Base-by-base conservation (phyloP, 2,329 filamentous ascomycete species). In the Fusarium udum region DNA sequence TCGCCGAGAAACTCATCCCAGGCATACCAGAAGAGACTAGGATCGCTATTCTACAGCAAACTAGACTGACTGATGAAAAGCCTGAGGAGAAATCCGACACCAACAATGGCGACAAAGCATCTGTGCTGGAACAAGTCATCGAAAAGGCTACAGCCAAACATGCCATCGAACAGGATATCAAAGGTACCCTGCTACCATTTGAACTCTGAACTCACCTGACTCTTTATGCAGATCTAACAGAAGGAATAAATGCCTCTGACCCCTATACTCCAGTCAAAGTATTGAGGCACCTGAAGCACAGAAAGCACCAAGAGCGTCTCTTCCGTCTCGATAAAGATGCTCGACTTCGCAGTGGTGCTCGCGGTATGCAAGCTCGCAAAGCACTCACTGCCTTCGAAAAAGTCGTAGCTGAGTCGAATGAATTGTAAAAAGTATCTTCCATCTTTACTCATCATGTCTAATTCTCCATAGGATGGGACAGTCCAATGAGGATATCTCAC, bases 1-100 rank as follows among this genome's bases (percentile, higher is more conserved):
- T 97, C 74, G 92, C 91, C 9, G 91, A 94, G 69, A 93, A 93
- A 76, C 85, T 95, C 39, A 92, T 97, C 22, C 93, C 94, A 0
- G 93, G 93, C 1, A 91, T 95, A 43, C 90, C 92, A 1, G 87
- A 92, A 73, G 84, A 88, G 36, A 90, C 90, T 0, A 87, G 90
- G 28, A 87, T 94, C 48, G 87, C 91, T 1, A 89, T 94, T 52
- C 80, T 95, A 18, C 92, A 93, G 74, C 92, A 95, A 81, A 93
- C 90, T 0, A 83, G 74, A 51, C 74, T 81, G 34, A 75, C 73
- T 6, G 74, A 80, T 46, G 73, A 69, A 14, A 71, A 84, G 13
- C 82, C 86, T 20, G 80, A 79, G 15, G 48, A 51, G 7, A 60
- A 64, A n/a, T 22, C 49, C 15, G 43, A 53, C 11, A 31, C 24